These are phyloP conservation scores for Cyberlindnera bimundalis DNA, from an alignment of 805 yeast species.

Conservation along the genomic window DNA sequence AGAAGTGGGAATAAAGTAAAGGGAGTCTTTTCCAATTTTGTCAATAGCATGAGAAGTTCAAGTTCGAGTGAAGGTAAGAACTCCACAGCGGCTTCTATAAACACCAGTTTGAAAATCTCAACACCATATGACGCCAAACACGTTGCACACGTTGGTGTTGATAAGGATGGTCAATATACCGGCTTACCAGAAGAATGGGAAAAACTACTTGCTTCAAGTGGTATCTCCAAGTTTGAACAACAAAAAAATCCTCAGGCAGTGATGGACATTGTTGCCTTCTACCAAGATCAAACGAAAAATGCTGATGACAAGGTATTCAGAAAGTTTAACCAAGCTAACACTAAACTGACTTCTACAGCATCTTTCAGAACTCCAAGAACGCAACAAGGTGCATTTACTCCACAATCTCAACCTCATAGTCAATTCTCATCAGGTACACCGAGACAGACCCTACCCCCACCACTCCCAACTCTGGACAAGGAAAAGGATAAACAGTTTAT, in stretches of 20 bases:
- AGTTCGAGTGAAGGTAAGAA: constrained; percentile 20
- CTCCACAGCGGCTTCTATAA: constrained; percentile 14
- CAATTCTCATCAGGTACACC: constrained; percentile 23
- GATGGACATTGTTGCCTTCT: constrained; percentile 84
- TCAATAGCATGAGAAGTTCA: constrained; percentile 43
- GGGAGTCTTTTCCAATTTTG: constrained; percentile 53
- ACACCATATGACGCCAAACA: constrained; percentile 89
- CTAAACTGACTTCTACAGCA: constrained; percentile 28
- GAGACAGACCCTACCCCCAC: constrained; percentile 29
- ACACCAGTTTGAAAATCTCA: constrained; percentile 55
- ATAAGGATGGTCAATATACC: constrained; percentile 79
- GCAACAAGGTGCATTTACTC: constrained; percentile 20
- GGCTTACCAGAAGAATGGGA: constrained; percentile 96
- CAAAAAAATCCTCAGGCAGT: constrained; percentile 92
- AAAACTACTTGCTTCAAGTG: constrained; percentile 72
- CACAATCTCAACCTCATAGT: constrained; percentile 22
- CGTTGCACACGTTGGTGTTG: constrained; percentile 91
- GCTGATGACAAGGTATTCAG: constrained; percentile 40
- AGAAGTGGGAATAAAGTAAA: constrained; percentile 51
- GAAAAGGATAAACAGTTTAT: constrained; percentile 44
- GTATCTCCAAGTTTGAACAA: constrained; percentile 85
- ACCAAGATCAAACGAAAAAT: constrained; percentile 54
- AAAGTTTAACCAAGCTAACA: constrained; percentile 33
- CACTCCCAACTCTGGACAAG: constrained; percentile 12
- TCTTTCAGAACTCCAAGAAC: constrained; percentile 34